These are phyloP conservation scores for Danielia oregonensis DNA, from an alignment of 805 yeast species.

Conservation along the genomic window DNA sequence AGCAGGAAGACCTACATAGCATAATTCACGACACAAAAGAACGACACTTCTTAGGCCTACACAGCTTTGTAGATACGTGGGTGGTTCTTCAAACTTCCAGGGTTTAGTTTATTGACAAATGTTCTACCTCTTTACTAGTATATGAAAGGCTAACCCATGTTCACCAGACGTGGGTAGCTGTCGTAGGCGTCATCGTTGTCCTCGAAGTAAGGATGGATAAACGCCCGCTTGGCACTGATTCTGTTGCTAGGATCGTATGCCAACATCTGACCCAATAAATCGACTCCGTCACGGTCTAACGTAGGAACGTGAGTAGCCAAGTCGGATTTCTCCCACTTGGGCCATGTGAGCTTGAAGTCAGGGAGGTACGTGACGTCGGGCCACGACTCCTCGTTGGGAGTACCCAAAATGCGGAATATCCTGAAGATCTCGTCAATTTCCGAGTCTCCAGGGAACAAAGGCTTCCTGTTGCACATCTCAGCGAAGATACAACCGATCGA, in stretches of 20 bases:
- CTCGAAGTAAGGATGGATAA: constrained; percentile 83
- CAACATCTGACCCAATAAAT: constrained; percentile 72
- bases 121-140: no score
- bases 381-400: constrained; percentile 92
- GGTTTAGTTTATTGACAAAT: no score
- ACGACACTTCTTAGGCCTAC: no score
- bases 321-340: constrained; percentile 78
- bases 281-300: constrained; percentile 79
- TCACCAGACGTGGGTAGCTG: constrained; percentile 33
- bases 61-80: no score
- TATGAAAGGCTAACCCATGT: constrained; percentile 28
- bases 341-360: constrained; percentile 90
- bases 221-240: constrained; percentile 91
- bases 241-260: constrained; percentile 92
- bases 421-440: constrained; percentile 96
- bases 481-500: constrained; percentile 97
- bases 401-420: constrained; percentile 88
- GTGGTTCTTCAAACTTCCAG: no score
- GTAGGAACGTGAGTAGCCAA: constrained; percentile 71
- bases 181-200: constrained; percentile 33
- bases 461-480: constrained; percentile 94
- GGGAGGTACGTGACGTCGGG: constrained; percentile 90
- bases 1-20: no score
- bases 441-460: constrained; percentile 94
- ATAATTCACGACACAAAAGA: no score